A percentile compares a stretch with the other conserved stretches of the same genome.
phyloP scores from a whole-genome alignment of 2,329 filamentous ascomycete genomes.

The Scorias spongiosa region DNA sequence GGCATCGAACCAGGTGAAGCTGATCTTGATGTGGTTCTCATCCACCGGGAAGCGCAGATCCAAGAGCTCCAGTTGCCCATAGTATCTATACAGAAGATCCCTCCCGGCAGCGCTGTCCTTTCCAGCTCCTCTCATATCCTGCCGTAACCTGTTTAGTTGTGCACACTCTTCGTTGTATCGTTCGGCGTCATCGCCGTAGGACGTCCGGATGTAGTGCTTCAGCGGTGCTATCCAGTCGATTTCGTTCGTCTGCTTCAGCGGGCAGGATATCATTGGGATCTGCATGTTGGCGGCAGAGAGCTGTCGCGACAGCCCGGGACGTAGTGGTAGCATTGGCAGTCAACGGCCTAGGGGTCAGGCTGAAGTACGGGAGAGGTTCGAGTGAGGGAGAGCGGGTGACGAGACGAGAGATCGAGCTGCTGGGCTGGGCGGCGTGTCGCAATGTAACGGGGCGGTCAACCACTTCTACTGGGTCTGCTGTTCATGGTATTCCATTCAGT shows the following conservation, averaged over 20 bases:
- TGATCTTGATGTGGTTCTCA: constrained; percentile 97
- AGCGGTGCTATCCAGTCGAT: constrained; percentile 93
- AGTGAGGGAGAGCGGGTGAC: no score
- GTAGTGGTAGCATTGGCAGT: constrained; percentile 6
- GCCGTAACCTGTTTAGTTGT: constrained; percentile 81
- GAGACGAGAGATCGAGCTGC: no score
- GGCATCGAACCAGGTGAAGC: constrained; percentile 99
- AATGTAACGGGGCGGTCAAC: no score
- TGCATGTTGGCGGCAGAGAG: constrained; percentile 48
- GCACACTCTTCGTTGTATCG: constrained; percentile 90
- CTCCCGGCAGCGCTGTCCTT: constrained; percentile 90
- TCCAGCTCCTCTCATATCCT: constrained; percentile 95
- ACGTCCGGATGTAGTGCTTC: constrained; percentile 83
- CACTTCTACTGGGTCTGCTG: no score
- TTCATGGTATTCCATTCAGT: no score
- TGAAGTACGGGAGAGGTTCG: no score
- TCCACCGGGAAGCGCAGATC: constrained; percentile 94
- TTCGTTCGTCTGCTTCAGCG: constrained; percentile 86
- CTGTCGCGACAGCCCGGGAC: constrained; percentile 18
- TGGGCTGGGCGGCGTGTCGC: no score
- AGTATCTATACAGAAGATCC: constrained; percentile 91
- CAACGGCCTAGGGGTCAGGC: no score
- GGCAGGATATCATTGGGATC: constrained; percentile 88
- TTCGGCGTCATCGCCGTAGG: constrained; percentile 92
- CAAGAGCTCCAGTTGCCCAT: constrained; percentile 87